phyloP scores from a whole-genome alignment of 2,329 filamentous ascomycete genomes.

The Xylaria hypoxylon region DNA sequence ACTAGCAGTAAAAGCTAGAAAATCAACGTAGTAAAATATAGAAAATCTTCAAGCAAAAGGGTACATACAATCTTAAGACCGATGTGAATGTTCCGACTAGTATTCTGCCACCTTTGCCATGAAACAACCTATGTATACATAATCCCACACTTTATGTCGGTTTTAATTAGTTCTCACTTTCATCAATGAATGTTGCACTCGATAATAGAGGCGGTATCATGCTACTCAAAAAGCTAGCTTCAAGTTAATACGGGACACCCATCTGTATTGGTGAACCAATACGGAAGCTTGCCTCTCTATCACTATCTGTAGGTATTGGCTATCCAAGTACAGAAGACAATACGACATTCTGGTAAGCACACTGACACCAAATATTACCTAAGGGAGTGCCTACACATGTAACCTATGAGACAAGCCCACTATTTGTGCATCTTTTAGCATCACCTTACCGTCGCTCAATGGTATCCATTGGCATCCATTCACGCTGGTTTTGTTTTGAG shows the following conservation, averaged over 20 bases:
- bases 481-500: neutral
- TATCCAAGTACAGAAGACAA: slow-evolving; percentile 5
- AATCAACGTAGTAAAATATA: slow-evolving; percentile 26
- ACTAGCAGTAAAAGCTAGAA: slow-evolving; percentile 20
- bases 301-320: slow-evolving; percentile 5
- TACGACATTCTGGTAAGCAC: too few relatives aligned
- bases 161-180: neutral
- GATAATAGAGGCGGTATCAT: too few relatives aligned
- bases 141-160: neutral
- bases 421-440: neutral
- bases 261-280: neutral
- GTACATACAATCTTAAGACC: neutral
- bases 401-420: slow-evolving; percentile 8
- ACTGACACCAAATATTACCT: too few relatives aligned
- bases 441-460: too few relatives aligned
- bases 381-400: neutral
- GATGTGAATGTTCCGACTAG: neutral
- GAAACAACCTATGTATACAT: neutral
- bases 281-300: neutral
- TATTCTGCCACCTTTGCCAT: neutral
- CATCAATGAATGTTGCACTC: neutral
- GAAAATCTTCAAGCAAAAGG: slow-evolving; percentile 4
- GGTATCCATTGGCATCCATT: slow-evolving; percentile 1
- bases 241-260: neutral
- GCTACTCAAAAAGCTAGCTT: neutral